Conservation (phyloP, 2,329 filamentous ascomycete genomes). For the Cadophora luteo-olivacea region DNA sequence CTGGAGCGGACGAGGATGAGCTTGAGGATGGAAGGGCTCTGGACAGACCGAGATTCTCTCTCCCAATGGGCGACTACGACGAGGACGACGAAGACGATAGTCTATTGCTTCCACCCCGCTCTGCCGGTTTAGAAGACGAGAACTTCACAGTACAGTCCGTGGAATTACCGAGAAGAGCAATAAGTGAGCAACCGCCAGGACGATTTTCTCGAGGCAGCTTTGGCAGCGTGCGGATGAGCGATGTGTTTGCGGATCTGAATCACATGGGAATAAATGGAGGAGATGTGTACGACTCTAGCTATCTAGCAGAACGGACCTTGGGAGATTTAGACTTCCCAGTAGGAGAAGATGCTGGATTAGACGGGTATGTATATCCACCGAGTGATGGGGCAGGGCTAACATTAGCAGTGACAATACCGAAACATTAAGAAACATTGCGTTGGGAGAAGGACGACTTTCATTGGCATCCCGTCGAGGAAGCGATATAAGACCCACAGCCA, state of each 20-base stretch:
- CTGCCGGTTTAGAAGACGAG: conserved; percentile 61
- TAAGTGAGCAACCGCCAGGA: conserved; percentile 53
- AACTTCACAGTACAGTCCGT: conserved; percentile 65
- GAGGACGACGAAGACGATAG: conserved; percentile 56
- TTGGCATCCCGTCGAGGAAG: conserved; percentile 38
- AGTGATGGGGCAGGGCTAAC: conserved; percentile 20
- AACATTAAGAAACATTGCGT: conserved; percentile 32
- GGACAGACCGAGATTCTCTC: conserved; percentile 59
- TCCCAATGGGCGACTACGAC: conserved; percentile 59
- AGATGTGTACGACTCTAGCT: conserved; percentile 41
- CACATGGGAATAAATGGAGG: conserved; percentile 31
- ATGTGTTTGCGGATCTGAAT: conserved; percentile 50
- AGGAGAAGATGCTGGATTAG: conserved; percentile 15
- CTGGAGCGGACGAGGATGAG: conserved; percentile 44
- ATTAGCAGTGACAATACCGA: conserved; percentile 35
- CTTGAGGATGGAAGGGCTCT: conserved; percentile 52
- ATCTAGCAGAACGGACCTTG: conserved; percentile 35
- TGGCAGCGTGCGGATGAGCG: conserved; percentile 60
- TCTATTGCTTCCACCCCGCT: conserved; percentile 59
- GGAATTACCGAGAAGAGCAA: conserved; percentile 62
- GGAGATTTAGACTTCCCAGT: conserved; percentile 33
- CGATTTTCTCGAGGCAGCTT: conserved; percentile 56
- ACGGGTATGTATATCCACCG: neutral
- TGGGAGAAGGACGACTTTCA: conserved; percentile 30
- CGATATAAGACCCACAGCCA: conserved; percentile 39